Evolutionary conservation across 176 grass and related monocot genomes (phyloP), one percentile per base, ranked within the genome.

Genomic region (Olyra latifolia): DNA sequence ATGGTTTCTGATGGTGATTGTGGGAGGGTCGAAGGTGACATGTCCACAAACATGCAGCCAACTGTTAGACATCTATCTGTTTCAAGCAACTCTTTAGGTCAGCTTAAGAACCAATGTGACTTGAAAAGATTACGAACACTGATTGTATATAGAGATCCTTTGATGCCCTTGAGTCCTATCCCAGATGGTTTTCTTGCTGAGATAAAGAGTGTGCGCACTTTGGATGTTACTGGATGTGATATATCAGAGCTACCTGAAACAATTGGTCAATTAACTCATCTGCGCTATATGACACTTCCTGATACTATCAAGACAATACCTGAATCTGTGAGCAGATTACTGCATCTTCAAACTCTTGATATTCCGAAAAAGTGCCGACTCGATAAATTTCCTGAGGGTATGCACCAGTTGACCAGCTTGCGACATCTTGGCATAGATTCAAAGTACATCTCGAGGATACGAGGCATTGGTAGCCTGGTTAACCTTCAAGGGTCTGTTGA

Each of bases 321-420:
- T 28, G 69, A 56, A 20, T 82, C 80, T 53, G 39, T 87, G n/a
- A 84, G 87, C 64, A 62, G 69, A 43, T 82, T 87, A 81, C 60
- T 80, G 62, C 91, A 93, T 72, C 84, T 93, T n/a, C 91, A 93
- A 56, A 69, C 75, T 30, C 22, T 93, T 52, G 77, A 82, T 77
- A 44, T 93, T 41, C 71, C 85, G 1, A 87, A 70, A 15, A 84
- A 79, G 56, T 85, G 69, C 61, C 60, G 72, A 20, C 42, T 87
- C 2, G 40, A 88, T 56, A 40, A 32, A 10, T 29, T 88, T 60
- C 80, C 84, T 50, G 41, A 76, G 47, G 72, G 63, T 30, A 84
- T 88, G 52, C 52, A 38, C 23, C 66, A 60, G 17, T 73, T 91
- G 30, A 63, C 47, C 62, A 85, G 59, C 75, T 76, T 91, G 81